These are phyloP conservation scores for Aspergillus indologenus DNA, from an alignment of 495 filamentous ascomycete genomes.

Conservation along the genomic window DNA sequence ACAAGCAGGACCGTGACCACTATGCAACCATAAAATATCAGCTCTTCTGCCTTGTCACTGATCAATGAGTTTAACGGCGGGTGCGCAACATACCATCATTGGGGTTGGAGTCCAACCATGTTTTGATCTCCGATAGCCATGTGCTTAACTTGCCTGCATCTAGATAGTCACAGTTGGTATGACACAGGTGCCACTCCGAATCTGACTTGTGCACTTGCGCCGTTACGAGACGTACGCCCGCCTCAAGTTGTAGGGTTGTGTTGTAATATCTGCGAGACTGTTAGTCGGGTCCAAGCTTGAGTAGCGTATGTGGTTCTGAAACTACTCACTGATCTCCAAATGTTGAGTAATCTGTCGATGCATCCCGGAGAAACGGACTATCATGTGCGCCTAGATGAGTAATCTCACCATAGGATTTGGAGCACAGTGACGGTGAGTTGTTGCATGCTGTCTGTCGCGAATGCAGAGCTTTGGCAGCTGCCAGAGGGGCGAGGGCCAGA, in stretches of 20 bases:
- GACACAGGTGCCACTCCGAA: conserved; percentile 61
- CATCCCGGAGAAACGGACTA: conserved; percentile 55
- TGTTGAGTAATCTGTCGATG: conserved; percentile 48
- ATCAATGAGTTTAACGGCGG: not conserved
- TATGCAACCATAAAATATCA: conserved; percentile 8
- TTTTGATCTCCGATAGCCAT: conserved; percentile 61
- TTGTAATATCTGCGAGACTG: conserved; percentile 52
- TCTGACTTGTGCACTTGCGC: conserved; percentile 65
- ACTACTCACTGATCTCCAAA: conserved; percentile 60
- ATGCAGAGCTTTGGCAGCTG: conserved; percentile 28
- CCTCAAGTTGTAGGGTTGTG: conserved; percentile 65
- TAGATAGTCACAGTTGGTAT: conserved; percentile 58
- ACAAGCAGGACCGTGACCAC: conserved; percentile 75
- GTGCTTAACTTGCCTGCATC: conserved; percentile 62
- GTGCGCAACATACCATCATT: conserved; percentile 52
- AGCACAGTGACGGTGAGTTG: conserved; percentile 59
- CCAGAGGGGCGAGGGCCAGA: conserved; percentile 32
- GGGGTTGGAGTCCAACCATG: conserved; percentile 65
- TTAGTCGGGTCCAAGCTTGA: conserved; percentile 9
- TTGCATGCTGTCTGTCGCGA: conserved; percentile 53
- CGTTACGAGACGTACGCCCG: conserved; percentile 68
- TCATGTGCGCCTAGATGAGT: conserved; percentile 65
- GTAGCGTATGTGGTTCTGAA: not conserved
- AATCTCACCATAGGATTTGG: conserved; percentile 56
- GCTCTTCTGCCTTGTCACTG: not conserved